A percentile compares a stretch with the other conserved stretches of the same genome.
These are phyloP conservation scores for Dalbergia cultrata DNA, from an alignment of 306 rosid species.

Conservation along the genomic window DNA sequence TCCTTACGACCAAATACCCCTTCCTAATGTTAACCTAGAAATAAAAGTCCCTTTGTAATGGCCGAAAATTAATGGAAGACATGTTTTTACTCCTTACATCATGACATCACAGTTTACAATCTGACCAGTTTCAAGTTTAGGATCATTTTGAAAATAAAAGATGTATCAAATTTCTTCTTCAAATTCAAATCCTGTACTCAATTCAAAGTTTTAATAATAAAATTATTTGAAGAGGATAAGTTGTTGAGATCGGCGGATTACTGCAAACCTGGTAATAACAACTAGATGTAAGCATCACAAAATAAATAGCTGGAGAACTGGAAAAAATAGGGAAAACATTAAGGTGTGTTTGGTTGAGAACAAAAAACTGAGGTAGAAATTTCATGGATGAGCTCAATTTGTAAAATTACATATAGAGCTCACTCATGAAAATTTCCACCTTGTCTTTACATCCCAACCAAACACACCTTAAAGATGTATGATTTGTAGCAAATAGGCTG, in stretches of 20 bases:
- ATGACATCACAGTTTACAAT: neutral
- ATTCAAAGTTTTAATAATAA: neutral
- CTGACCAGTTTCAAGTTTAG: slow-evolving; percentile 19
- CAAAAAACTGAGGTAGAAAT: too few species aligned
- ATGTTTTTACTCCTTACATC: slow-evolving; percentile 9
- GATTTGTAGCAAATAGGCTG: neutral
- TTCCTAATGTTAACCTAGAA: too few species aligned
- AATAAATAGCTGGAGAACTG: neutral
- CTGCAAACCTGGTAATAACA: slow-evolving; percentile 7
- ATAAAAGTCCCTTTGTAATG: neutral
- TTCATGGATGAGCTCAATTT: too few species aligned
- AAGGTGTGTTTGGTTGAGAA: neutral
- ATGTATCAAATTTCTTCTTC: slow-evolving; percentile 16
- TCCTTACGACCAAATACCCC: slow-evolving; percentile 15
- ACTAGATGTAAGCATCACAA: slow-evolving; percentile 8
- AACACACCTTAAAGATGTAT: neutral
- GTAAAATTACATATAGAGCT: too few species aligned
- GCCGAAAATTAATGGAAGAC: slow-evolving; percentile 21
- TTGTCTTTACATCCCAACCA: too few species aligned
- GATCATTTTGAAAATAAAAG: slow-evolving; percentile 21
- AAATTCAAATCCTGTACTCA: slow-evolving; percentile 10
- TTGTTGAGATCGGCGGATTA: slow-evolving; percentile 5
- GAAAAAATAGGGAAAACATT: neutral
- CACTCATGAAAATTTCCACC: too few species aligned
- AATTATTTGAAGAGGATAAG: slow-evolving; percentile 21